phyloP scores from a whole-genome alignment of 1,139 yeast genomes.

The Lodderomyces theae region DNA sequence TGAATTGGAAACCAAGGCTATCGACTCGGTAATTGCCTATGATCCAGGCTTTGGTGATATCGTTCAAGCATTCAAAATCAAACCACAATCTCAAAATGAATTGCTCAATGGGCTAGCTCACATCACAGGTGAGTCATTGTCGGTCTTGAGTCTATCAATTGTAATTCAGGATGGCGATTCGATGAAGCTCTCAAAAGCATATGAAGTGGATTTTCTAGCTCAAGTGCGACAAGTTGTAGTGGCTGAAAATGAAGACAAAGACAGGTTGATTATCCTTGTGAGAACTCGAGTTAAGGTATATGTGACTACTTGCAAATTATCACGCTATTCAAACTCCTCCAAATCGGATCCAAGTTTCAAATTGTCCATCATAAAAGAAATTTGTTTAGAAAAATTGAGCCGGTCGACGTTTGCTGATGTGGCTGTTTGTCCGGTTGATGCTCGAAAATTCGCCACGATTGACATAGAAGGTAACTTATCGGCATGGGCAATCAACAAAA shows the following conservation, averaged over 20 bases:
- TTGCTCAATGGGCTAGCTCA: constrained; percentile 27
- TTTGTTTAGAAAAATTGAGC: constrained; percentile 20
- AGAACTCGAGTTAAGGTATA: constrained; percentile 27
- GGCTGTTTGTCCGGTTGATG: constrained; percentile 40
- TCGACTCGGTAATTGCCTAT: constrained; percentile 29
- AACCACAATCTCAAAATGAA: constrained; percentile 14
- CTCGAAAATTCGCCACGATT: constrained; percentile 38
- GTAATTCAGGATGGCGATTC: background rate
- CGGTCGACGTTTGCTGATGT: constrained; percentile 46
- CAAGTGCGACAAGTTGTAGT: constrained; percentile 42
- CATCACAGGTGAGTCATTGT: constrained; percentile 32
- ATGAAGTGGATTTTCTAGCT: constrained; percentile 27
- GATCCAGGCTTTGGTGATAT: constrained; percentile 38
- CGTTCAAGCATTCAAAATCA: constrained; percentile 19
- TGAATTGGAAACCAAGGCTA: constrained; percentile 22
- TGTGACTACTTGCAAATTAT: constrained; percentile 16
- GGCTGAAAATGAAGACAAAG: constrained; percentile 14
- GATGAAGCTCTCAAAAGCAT: constrained; percentile 19
- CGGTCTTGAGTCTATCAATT: constrained; percentile 26
- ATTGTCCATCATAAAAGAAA: constrained; percentile 24
- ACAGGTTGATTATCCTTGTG: constrained; percentile 23
- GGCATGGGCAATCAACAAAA: constrained; percentile 28
- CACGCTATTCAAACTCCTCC: background rate
- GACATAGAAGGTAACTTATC: constrained; percentile 56
- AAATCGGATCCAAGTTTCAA: constrained; percentile 10